A percentile compares a stretch with the other conserved stretches of the same genome.
These are phyloP conservation scores for Encephalitozoon intestinalis DNA, from an alignment of 371 early-diverging fungal genomes.

Conservation along the genomic window DNA sequence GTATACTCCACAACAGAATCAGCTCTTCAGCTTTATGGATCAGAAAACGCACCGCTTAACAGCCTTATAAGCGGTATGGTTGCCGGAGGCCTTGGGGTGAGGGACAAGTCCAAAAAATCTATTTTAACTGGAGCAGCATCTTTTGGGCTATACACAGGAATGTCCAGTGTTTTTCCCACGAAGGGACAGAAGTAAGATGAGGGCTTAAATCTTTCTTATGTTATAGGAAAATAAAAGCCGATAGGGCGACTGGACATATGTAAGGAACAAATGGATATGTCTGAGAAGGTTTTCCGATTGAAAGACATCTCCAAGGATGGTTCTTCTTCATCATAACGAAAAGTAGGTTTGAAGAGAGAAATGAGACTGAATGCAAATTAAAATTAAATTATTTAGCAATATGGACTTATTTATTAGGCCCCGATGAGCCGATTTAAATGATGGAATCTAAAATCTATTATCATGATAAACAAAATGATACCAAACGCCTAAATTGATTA, in stretches of 20 bases:
- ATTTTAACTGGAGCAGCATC: not conserved
- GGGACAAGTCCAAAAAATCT: not conserved
- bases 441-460: not conserved
- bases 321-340: not conserved
- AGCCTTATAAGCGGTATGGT: constrained; percentile 19
- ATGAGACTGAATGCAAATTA: not conserved
- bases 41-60: constrained; percentile 29
- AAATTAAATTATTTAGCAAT: not conserved
- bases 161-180: not conserved
- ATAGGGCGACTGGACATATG: too few species aligned
- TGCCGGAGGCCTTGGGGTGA: constrained; percentile 37
- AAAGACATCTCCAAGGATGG: not conserved
- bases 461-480: not conserved
- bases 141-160: not conserved
- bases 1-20: constrained; percentile 46
- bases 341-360: not conserved
- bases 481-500: not conserved
- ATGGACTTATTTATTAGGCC: not conserved
- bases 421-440: too few species aligned
- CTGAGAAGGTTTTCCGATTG: not conserved
- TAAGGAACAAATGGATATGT: too few species aligned
- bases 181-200: not conserved
- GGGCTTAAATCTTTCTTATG: not conserved
- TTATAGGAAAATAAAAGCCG: not conserved
- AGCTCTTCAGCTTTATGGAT: constrained; percentile 3